Evolutionary conservation across 441 rosid genomes (phyloP).

Genomic region (Isatis lusitanica): DNA sequence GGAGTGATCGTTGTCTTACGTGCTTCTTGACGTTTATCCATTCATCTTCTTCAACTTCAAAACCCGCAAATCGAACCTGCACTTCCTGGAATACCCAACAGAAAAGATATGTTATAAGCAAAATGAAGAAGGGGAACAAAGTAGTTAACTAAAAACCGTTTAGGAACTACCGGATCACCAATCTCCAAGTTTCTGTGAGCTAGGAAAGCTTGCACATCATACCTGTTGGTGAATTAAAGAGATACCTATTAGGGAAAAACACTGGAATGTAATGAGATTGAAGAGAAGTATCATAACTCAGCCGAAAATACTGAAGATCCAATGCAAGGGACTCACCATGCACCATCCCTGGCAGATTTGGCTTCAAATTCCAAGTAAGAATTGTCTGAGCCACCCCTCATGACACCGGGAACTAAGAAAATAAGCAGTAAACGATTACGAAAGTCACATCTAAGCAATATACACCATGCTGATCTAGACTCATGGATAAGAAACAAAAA

Average conservation of each 20-base stretch:
- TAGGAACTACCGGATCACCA: slow-evolving; percentile 74
- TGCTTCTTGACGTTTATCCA: slow-evolving; percentile 85
- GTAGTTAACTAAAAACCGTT: neutral
- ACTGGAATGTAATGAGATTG: neutral
- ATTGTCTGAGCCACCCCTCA: slow-evolving; percentile 60
- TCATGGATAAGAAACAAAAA: neutral
- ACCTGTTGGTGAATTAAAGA: slow-evolving; percentile 55
- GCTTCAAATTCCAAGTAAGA: slow-evolving; percentile 88
- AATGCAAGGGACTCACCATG: slow-evolving; percentile 61
- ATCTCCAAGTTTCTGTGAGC: slow-evolving; percentile 80
- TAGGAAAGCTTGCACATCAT: slow-evolving; percentile 83
- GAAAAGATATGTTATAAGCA: neutral
- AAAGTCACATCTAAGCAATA: slow-evolving; percentile 1
- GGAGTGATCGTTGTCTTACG: slow-evolving; percentile 92
- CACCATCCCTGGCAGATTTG: slow-evolving; percentile 95
- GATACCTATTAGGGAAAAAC: neutral
- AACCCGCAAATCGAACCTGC: slow-evolving; percentile 89
- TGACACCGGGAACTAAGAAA: slow-evolving; percentile 48
- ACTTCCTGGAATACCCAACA: slow-evolving; percentile 68
- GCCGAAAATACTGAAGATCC: slow-evolving; percentile 6
- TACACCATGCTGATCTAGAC: slow-evolving; percentile 9
- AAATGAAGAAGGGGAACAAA: slow-evolving; percentile 12
- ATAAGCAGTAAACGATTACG: slow-evolving; percentile 1
- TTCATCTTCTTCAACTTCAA: slow-evolving; percentile 96
- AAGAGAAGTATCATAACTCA: neutral